Evolutionary conservation across 805 yeast species (phyloP).

Genomic region (Schwanniomyces yamadae): DNA sequence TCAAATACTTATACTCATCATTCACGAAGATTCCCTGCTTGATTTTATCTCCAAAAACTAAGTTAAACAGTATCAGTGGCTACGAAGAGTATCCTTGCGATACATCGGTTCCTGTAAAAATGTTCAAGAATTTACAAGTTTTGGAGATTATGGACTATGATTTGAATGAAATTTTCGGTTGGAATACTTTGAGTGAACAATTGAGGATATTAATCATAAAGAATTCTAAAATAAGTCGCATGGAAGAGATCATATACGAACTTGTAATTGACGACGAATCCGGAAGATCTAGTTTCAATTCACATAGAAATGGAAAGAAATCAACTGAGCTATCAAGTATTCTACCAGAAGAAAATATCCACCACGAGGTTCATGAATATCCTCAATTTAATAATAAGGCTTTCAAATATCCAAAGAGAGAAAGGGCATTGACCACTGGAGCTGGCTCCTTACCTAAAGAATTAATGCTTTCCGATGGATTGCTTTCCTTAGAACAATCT

Average conservation of each 20-base stretch:
- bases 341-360: constrained; percentile 13
- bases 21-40: constrained; percentile 67
- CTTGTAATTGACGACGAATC: constrained; percentile 54
- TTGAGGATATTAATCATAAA: constrained; percentile 55
- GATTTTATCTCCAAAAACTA: constrained; percentile 57
- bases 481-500: background rate
- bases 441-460: constrained; percentile 29
- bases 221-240: constrained; percentile 49
- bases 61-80: constrained; percentile 55
- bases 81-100: constrained; percentile 74
- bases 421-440: constrained; percentile 21
- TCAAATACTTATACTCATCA: constrained; percentile 58
- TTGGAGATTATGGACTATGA: constrained; percentile 59
- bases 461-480: constrained; percentile 2
- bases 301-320: constrained; percentile 13
- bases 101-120: constrained; percentile 61
- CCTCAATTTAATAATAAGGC: constrained; percentile 17
- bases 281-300: constrained; percentile 34
- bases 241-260: constrained; percentile 51
- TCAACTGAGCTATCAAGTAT: constrained; percentile 2
- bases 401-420: constrained; percentile 24
- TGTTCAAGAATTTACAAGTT: constrained; percentile 62
- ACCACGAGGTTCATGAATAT: constrained; percentile 9
- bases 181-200: constrained; percentile 57
- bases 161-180: constrained; percentile 64